Percentiles rank a stretch among this genome's conserved stretches.
phyloP scores from a whole-genome alignment of 805 yeast species.

The Pichia eremophila region DNA sequence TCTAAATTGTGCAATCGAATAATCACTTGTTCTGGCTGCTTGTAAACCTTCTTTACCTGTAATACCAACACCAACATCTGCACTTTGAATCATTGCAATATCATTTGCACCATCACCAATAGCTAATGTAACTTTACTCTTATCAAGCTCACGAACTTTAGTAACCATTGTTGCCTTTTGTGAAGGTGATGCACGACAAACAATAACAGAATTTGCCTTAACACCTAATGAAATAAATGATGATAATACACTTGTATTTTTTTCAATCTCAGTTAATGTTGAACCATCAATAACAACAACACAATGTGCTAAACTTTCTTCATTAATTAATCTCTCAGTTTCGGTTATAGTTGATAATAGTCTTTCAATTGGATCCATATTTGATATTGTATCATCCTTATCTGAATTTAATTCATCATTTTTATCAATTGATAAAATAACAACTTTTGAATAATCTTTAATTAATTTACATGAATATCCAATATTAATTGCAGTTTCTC shows the following conservation, averaged over 20 bases:
- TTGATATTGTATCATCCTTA: conserved; percentile 1
- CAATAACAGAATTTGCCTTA: conserved; percentile 80
- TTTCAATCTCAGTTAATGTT: conserved; percentile 64
- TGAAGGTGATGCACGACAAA: conserved; percentile 95
- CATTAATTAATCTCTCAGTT: conserved; percentile 61
- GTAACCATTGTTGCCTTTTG: conserved; percentile 89
- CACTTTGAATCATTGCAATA: conserved; percentile 98
- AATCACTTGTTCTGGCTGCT: conserved; percentile 92
- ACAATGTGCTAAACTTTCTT: conserved; percentile 80
- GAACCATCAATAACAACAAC: conserved; percentile 95
- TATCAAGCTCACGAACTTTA: conserved; percentile 63
- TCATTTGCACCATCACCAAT: conserved; percentile 99
- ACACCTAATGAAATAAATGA: conserved; percentile 80
- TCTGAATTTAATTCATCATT: conserved; percentile 10
- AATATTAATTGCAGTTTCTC: conserved; percentile 96
- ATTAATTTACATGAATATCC: conserved; percentile 91
- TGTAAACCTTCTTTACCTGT: conserved; percentile 96
- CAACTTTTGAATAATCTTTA: conserved; percentile 85
- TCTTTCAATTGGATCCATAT: conserved; percentile 31
- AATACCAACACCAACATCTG: conserved; percentile 95
- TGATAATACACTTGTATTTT: conserved; percentile 60
- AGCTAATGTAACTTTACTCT: conserved; percentile 74
- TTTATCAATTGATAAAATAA: conserved; percentile 37
- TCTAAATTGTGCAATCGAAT: conserved; percentile 90
- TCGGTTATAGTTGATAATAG: conserved; percentile 63